Percentiles rank a stretch among this genome's conserved stretches.
These are phyloP conservation scores for Pleurotus salmoneostramineus DNA, from an alignment of 768 basidiomycete species.

Conservation along the genomic window DNA sequence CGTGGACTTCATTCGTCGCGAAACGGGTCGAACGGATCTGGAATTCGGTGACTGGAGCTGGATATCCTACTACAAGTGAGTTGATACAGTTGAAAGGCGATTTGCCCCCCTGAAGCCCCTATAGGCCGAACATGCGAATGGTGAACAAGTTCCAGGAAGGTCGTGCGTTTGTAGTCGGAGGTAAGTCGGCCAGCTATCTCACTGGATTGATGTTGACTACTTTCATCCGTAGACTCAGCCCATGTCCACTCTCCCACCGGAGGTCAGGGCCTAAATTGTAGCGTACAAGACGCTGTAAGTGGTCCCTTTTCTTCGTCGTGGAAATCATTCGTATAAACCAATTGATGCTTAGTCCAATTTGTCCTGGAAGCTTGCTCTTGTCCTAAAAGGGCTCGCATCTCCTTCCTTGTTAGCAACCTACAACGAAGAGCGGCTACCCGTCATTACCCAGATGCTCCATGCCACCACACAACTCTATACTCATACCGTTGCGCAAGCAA, in stretches of 20 bases:
- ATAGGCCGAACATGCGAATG: constrained; percentile 23
- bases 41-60: constrained; percentile 11
- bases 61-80: constrained; percentile 14
- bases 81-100: not conserved
- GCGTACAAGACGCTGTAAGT: constrained; percentile 22
- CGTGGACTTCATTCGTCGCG: constrained; percentile 11
- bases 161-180: constrained; percentile 20
- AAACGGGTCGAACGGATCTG: constrained; percentile 12
- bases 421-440: constrained; percentile 21
- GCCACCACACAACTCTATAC: constrained; percentile 18
- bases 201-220: not conserved
- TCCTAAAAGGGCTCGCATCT: constrained; percentile 16
- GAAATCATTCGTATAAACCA: not conserved
- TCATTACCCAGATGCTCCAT: constrained; percentile 26
- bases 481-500: constrained; percentile 13
- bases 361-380: constrained; percentile 26
- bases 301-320: too few relatives aligned
- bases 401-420: constrained; percentile 19
- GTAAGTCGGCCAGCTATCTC: constrained; percentile 8
- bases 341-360: constrained; percentile 19
- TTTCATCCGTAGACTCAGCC: constrained; percentile 13
- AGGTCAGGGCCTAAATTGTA: constrained; percentile 22
- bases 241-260: constrained; percentile 19
- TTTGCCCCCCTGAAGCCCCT: not conserved
- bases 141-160: constrained; percentile 19